Base-by-base conservation (phyloP, 2,329 filamentous ascomycete genomes). In the Trichoderma sp. region DNA sequence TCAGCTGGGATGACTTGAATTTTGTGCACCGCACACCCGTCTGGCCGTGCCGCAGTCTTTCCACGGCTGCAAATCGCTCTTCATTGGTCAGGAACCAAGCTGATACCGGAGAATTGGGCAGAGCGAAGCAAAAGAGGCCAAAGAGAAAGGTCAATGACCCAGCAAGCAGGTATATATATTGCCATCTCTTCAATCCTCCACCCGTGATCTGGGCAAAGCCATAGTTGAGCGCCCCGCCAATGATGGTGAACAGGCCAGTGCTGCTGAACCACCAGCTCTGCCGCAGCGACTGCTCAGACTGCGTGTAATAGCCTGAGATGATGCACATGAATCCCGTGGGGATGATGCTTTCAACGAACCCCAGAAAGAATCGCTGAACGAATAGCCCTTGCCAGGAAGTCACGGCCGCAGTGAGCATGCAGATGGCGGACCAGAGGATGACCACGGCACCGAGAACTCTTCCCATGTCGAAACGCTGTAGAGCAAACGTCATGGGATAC, bases 401-500 rank as follows among this genome's bases (percentile, higher is more conserved):
- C 0, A 92, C 89, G 0, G 87, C 87, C 0, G 91, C 91, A 0
- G 91, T 92, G 19, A 88, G 81, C 82, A 91, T 89, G 77, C 90
- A 92, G 4, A 91, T 83, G 7, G 84, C 78, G 0, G 89, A 84
- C 92, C 91, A 93, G 7, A 91, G 65, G 61, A 92, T 79, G 2
- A 92, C 88, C 2, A 89, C 81, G 14, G 75, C 81, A 14, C 90
- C 90, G 3, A 94, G 84, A 1, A 91, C 86, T 58, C 85, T 83
- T n/a, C 88, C 86, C 1, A 88, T 83, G 70, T 88, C 83, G 80
- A 92, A 91, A 24, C 87, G 86, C 77, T 94, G 91, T 1, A 92
- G 82, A 0, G 87, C 82, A 70, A 91, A 92, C 0, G 89, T 90
- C 86, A 93, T 88, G 1, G 91, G 91, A 71, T 92, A 93, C 3